Base-by-base conservation (phyloP, 495 filamentous ascomycete species). In the Aspergillus bertholletiae region DNA sequence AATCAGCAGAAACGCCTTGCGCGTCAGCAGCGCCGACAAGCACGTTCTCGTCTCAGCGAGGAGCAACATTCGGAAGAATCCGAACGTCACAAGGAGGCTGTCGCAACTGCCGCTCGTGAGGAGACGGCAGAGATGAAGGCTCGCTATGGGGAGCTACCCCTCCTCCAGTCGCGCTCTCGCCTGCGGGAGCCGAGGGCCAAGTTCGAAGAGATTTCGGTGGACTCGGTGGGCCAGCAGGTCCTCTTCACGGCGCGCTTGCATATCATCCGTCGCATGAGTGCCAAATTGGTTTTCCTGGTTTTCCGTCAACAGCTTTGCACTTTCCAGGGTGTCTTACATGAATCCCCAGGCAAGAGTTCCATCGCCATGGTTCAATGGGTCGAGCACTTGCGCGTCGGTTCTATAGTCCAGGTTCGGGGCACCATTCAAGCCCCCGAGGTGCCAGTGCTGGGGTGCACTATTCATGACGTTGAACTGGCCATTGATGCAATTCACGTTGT, bases 211-310 rank as follows among this genome's bases (percentile, higher is more conserved):
- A 66, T 88, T 20, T 76, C 77, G 18, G 74, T 81, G 17, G 73
- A 72, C 21, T 72, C 85, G 65, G 71, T 86, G 6, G 89, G 87
- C 30, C 80, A 93, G 67, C 78, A 83, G 44, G 76, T 96, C 43
- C 69, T 77, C 46, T 85, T 96, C 60, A 85, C 88, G n/a, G 92
- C 88, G 6, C 85, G 89, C 61, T 71, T 97, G 32, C 90, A 96
- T 67, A 89, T 92, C 55, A 69, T 90, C 2, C 83, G 93, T 51
- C 87, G 88, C 49, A 86, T 96, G 78, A 90, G 91, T 57, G 82
- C 89, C 58, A 93, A 96, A 70, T 84, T 97, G 69, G 88, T 84
- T 55, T 96, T 96, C 70, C 74, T 96, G 58, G 87, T 94, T 59
- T 85, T 97, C 56, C 84, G 92, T 45, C 87, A 96, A 75, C 86